Conservation (phyloP, 2,329 filamentous ascomycete genomes). For the Verticillium zaregamsianum region DNA sequence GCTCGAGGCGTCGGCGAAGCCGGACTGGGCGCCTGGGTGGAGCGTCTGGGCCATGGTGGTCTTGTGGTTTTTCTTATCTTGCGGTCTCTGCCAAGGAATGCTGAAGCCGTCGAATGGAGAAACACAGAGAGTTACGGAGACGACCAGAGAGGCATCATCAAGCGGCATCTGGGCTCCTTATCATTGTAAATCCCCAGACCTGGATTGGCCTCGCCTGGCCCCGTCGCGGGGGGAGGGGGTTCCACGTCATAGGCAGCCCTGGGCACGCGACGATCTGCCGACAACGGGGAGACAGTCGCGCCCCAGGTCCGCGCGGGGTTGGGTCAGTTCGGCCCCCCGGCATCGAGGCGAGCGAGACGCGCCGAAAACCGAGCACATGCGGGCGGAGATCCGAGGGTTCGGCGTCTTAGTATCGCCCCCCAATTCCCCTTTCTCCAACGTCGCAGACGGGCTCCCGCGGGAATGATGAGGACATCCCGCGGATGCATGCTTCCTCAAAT, state of each 20-base stretch:
- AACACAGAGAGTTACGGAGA: no score
- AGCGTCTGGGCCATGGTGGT: slow-evolving; percentile 26
- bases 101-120: no score
- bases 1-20: slow-evolving; percentile 59
- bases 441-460: not conserved
- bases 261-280: not conserved
- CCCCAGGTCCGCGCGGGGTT: not conserved
- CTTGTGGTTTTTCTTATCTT: not conserved
- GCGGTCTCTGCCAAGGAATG: not conserved
- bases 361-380: not conserved
- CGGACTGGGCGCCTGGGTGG: slow-evolving; percentile 48
- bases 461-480: not conserved
- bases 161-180: not conserved
- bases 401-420: not conserved
- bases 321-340: not conserved
- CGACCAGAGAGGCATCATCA: not conserved
- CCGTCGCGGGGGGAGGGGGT: not conserved
- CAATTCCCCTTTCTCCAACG: no score
- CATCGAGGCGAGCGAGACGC: not conserved
- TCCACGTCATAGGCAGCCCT: not conserved
- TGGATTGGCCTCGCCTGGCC: not conserved
- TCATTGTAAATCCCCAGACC: not conserved
- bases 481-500: not conserved
- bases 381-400: not conserved
- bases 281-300: not conserved